These are phyloP conservation scores for Eimeria acervulina DNA, from an alignment of 169 alveolate species.

Conservation along the genomic window DNA sequence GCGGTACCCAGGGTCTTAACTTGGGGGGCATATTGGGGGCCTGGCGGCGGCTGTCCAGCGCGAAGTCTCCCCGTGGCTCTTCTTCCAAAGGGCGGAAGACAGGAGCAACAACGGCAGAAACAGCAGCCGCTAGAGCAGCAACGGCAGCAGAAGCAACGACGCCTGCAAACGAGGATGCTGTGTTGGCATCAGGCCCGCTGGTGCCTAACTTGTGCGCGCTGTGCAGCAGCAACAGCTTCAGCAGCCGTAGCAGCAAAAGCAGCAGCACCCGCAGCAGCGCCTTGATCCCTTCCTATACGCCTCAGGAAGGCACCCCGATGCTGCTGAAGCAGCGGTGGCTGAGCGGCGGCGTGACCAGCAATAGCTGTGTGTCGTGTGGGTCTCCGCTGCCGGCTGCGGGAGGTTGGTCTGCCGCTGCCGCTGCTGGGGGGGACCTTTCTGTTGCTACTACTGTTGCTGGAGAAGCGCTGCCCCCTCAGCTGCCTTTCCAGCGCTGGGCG, in stretches of 20 bases:
- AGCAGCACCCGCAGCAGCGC: constrained; percentile 24
- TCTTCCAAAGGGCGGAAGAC: constrained; percentile 28
- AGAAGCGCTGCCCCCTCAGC: background rate
- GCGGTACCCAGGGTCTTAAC: constrained; percentile 57
- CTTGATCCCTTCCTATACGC: background rate
- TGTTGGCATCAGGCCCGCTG: background rate
- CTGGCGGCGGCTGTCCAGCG: constrained; percentile 78
- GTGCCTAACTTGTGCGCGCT: background rate
- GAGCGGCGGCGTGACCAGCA: background rate
- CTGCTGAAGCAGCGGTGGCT: constrained; percentile 21
- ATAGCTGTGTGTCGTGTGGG: background rate
- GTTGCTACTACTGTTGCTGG: constrained; percentile 5
- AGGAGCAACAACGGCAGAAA: constrained; percentile 12
- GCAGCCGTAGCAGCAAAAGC: constrained; percentile 44
- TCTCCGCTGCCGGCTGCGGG: background rate
- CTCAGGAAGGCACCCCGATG: background rate
- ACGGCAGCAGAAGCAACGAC: background rate
- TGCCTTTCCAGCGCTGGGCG: constrained; percentile 47
- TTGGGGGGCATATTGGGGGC: constrained; percentile 79
- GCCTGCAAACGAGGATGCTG: background rate
- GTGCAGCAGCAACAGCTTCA: constrained; percentile 20
- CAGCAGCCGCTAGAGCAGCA: constrained; percentile 36
- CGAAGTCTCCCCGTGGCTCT: constrained; percentile 51
- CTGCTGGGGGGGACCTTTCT: constrained; percentile 5
- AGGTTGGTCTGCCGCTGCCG: background rate